Percentiles rank a stretch among this genome's conserved stretches.
Conservation (phyloP, 495 filamentous ascomycete genomes). For the Daldinia bambusicola region DNA sequence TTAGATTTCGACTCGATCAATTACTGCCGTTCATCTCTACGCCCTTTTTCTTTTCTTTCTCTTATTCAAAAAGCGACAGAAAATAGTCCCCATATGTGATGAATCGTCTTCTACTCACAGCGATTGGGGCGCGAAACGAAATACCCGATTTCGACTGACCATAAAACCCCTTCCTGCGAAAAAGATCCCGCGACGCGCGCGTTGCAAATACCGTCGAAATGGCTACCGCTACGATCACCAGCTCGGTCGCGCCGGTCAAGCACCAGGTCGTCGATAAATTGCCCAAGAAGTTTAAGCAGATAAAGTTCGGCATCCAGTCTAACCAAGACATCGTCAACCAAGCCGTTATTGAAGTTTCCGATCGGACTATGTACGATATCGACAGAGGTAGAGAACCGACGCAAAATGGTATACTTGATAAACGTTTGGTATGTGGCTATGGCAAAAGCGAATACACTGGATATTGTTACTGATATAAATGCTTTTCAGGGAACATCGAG, state of each 20-base stretch:
- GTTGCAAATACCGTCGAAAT: conserved; percentile 21
- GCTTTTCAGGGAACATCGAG: conserved; percentile 76
- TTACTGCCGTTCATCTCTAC: no score
- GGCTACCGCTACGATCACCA: conserved; percentile 37
- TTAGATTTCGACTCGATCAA: neutral
- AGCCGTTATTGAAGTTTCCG: conserved; percentile 89
- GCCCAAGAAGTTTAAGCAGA: conserved; percentile 89
- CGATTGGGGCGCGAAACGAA: conserved; percentile 17
- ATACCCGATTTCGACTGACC: conserved; percentile 17
- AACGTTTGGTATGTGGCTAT: conserved; percentile 66
- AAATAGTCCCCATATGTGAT: conserved; percentile 7
- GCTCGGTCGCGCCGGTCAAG: conserved; percentile 65
- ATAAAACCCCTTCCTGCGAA: conserved; percentile 7
- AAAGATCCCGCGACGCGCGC: neutral
- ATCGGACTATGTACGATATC: conserved; percentile 89
- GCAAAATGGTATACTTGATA: conserved; percentile 84
- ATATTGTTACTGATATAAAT: conserved; percentile 37
- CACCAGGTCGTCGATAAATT: conserved; percentile 87
- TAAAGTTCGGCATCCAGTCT: conserved; percentile 95
- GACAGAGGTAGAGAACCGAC: conserved; percentile 75
- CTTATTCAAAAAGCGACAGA: neutral
- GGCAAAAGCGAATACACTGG: neutral
- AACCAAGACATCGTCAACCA: conserved; percentile 94
- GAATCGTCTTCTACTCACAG: conserved; percentile 9
- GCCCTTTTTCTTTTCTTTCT: neutral